A percentile compares a stretch with the other conserved stretches of the same genome.
Conservation (phyloP, 257 asterid genomes). For the Verbascum thapsus region DNA sequence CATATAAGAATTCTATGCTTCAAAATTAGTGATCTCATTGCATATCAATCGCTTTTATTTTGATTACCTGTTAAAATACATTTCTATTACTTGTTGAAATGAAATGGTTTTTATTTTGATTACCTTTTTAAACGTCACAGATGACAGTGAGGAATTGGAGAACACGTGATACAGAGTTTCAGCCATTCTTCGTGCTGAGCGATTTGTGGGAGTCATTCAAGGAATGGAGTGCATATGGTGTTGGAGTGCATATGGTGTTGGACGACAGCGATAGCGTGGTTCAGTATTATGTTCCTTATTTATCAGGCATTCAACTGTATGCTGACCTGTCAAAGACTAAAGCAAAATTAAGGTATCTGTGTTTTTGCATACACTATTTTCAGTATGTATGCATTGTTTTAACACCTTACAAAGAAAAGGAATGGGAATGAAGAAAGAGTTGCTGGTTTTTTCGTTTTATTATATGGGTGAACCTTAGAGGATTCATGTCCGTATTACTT, state of each 20-base stretch:
- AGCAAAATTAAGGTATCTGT: conserved; percentile 61
- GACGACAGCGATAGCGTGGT: conserved; percentile 70
- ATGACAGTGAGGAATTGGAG: conserved; percentile 71
- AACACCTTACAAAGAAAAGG: conserved; percentile 2
- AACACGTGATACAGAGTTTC: conserved; percentile 58
- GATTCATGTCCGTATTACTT: neutral
- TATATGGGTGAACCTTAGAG: too few species aligned
- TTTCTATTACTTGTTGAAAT: neutral
- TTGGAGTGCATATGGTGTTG: conserved; percentile 90
- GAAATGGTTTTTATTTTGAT: conserved; percentile 25
- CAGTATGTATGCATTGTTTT: neutral
- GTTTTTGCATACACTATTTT: conserved; percentile 20
- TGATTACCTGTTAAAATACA: neutral
- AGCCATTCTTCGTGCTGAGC: conserved; percentile 75
- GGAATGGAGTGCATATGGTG: conserved; percentile 98
- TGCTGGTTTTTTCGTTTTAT: neutral
- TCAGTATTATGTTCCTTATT: conserved; percentile 91
- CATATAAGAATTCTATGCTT: neutral
- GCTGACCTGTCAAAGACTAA: conserved; percentile 66
- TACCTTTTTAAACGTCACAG: conserved; percentile 43
- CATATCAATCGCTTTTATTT: neutral
- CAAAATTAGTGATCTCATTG: neutral
- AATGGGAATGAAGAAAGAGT: neutral
- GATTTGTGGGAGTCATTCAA: conserved; percentile 91
- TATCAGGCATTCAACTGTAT: conserved; percentile 91